Conservation (phyloP, 2,329 filamentous ascomycete species). For the Colletotrichum australisinense region DNA sequence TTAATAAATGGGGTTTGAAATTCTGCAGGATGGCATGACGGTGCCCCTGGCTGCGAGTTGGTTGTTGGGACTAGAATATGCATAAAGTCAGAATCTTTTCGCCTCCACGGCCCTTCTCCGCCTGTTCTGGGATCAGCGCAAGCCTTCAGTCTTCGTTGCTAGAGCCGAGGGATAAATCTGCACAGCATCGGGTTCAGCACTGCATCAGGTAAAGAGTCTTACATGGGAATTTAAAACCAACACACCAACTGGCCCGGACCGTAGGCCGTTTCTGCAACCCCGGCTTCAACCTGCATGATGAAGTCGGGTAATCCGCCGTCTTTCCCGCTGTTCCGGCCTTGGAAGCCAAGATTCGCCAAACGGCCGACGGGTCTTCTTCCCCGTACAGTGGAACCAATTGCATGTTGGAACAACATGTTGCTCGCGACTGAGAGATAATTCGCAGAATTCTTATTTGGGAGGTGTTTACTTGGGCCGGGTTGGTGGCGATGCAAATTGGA, state of each 20-base stretch:
- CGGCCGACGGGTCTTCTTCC: neutral
- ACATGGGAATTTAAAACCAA: slow-evolving; percentile 4
- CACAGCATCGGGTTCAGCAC: neutral
- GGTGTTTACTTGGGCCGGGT: neutral
- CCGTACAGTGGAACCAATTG: neutral
- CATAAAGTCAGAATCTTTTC: neutral
- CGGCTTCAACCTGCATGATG: slow-evolving; percentile 8
- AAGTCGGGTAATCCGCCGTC: neutral
- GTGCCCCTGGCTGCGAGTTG: neutral
- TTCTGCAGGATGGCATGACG: slow-evolving; percentile 3
- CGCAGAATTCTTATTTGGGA: neutral
- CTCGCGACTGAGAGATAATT: neutral
- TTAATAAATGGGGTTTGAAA: neutral
- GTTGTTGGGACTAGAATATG: neutral
- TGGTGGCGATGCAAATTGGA: slow-evolving; percentile 7
- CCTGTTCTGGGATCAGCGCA: neutral
- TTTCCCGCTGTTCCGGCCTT: neutral
- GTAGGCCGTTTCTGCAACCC: slow-evolving; percentile 4
- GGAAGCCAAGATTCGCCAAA: neutral
- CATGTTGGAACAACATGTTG: neutral
- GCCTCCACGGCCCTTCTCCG: neutral
- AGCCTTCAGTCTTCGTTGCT: neutral
- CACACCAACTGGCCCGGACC: slow-evolving; percentile 1
- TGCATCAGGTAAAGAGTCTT: neutral
- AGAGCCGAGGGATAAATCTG: neutral